A percentile compares a stretch with the other conserved stretches of the same genome.
These are phyloP conservation scores for Trichoderma endophyticum DNA, from an alignment of 2,329 filamentous ascomycete genomes.

Conservation along the genomic window DNA sequence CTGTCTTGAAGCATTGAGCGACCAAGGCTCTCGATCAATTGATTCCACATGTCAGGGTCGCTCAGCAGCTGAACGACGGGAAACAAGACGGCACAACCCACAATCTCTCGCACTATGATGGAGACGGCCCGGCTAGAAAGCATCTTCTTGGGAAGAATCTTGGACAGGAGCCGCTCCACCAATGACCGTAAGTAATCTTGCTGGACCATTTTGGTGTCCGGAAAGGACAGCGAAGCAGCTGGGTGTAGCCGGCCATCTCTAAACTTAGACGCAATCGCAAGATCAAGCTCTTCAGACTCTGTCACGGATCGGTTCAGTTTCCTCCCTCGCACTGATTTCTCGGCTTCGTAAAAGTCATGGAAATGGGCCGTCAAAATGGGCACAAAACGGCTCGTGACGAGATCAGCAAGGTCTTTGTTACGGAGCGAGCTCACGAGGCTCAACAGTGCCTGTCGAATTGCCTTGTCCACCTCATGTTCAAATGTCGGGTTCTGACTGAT, in stretches of 20 bases:
- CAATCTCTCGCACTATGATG: constrained; percentile 80
- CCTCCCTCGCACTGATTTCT: constrained; percentile 79
- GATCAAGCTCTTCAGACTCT: constrained; percentile 91
- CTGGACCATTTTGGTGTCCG: constrained; percentile 79
- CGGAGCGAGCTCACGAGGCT: constrained; percentile 70
- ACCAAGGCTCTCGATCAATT: constrained; percentile 86
- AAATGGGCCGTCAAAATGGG: constrained; percentile 87
- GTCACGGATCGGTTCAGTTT: constrained; percentile 87
- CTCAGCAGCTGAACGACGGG: constrained; percentile 77
- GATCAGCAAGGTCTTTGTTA: constrained; percentile 77
- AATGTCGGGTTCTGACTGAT: constrained; percentile 83
- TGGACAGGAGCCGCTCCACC: constrained; percentile 68
- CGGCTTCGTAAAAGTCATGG: constrained; percentile 85
- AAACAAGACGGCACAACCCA: constrained; percentile 85
- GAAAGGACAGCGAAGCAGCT: constrained; percentile 77
- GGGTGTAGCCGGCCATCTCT: constrained; percentile 83
- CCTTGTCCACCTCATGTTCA: constrained; percentile 79
- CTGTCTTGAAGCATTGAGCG: constrained; percentile 88
- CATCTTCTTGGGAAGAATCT: constrained; percentile 69
- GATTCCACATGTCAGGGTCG: constrained; percentile 97
- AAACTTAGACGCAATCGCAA: constrained; percentile 94
- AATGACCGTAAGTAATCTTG: constrained; percentile 83
- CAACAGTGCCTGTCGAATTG: constrained; percentile 68
- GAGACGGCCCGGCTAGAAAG: constrained; percentile 77
- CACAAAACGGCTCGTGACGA: constrained; percentile 76